Percentiles rank a stretch among this genome's conserved stretches.
These are phyloP conservation scores for thale cress (Arabidopsis thaliana) DNA, from an alignment of 345 rosid species.

Conservation along the genomic window DNA sequence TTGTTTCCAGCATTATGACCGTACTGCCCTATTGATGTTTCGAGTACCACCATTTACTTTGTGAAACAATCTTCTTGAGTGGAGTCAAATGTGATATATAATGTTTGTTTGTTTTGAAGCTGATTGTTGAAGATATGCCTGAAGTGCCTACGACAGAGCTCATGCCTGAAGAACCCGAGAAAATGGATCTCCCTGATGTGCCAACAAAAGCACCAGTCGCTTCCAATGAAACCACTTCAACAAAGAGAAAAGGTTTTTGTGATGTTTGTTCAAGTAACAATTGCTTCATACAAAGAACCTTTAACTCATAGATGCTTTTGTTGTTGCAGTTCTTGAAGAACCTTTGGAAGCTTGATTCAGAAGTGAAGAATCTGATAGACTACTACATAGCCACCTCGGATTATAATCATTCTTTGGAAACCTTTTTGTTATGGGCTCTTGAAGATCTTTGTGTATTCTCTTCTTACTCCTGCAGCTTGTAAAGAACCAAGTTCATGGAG, in stretches of 20 bases:
- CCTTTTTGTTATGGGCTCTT: conserved; percentile 1
- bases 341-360: conserved; percentile 72
- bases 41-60: background rate
- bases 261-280: conserved; percentile 6
- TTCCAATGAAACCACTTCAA: conserved; percentile 44
- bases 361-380: conserved; percentile 11
- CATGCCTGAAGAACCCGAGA: conserved; percentile 53
- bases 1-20: background rate
- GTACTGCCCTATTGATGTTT: background rate
- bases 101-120: conserved; percentile 47
- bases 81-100: conserved; percentile 21
- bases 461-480: conserved; percentile 25
- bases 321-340: conserved; percentile 74
- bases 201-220: conserved; percentile 69
- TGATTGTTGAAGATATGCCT: conserved; percentile 74
- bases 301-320: background rate
- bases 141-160: conserved; percentile 60
- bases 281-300: conserved; percentile 12
- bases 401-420: conserved; percentile 22
- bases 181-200: conserved; percentile 78
- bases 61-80: conserved; percentile 9
- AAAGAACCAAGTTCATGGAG: conserved; percentile 15
- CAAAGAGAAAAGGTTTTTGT: conserved; percentile 67
- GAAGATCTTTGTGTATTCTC: conserved; percentile 35
- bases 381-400: conserved; percentile 3